Percentiles rank a stretch among this genome's conserved stretches.
Evolutionary conservation across 495 filamentous ascomycete genomes (phyloP).

Genomic region (Lasiosphaeria miniovina): DNA sequence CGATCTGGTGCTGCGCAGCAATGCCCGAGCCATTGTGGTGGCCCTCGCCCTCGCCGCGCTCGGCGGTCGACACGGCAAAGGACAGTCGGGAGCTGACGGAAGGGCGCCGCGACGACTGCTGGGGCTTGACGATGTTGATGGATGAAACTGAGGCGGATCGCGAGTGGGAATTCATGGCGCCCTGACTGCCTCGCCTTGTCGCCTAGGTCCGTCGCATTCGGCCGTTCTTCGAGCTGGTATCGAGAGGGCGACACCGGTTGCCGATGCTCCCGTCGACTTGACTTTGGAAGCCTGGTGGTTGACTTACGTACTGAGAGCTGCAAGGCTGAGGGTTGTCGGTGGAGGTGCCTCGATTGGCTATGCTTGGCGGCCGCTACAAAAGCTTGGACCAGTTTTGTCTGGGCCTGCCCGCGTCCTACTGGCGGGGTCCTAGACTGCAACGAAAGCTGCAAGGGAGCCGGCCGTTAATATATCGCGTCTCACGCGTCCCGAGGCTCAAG

Average conservation of each 20-base stretch:
- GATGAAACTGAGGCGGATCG: slow-evolving; percentile 55
- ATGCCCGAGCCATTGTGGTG: slow-evolving; percentile 33
- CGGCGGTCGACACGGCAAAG: slow-evolving; percentile 61
- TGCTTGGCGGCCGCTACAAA: too few relatives aligned
- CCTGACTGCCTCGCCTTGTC: slow-evolving; percentile 23
- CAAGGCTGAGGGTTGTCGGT: not conserved
- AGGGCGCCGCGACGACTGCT: slow-evolving; percentile 46
- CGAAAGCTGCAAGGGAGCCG: too few relatives aligned
- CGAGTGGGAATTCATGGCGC: slow-evolving; percentile 33
- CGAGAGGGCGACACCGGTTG: not conserved
- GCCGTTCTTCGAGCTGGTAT: not conserved
- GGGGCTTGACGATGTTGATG: slow-evolving; percentile 28
- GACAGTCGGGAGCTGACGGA: slow-evolving; percentile 72
- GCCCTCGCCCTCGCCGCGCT: slow-evolving; percentile 51
- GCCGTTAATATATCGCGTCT: too few relatives aligned
- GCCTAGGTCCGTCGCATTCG: slow-evolving; percentile 24
- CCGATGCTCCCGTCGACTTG: not conserved
- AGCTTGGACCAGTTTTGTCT: not conserved
- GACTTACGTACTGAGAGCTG: not conserved
- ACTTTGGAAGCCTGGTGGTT: too few relatives aligned
- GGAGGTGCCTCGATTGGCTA: not conserved
- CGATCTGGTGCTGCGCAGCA: slow-evolving; percentile 60
- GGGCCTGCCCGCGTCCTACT: not conserved
- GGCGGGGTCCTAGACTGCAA: too few relatives aligned
- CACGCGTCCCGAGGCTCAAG: too few relatives aligned